Evolutionary conservation across 2,329 filamentous ascomycete species (phyloP).

Genomic region (Mycosphaerella arachidis): DNA sequence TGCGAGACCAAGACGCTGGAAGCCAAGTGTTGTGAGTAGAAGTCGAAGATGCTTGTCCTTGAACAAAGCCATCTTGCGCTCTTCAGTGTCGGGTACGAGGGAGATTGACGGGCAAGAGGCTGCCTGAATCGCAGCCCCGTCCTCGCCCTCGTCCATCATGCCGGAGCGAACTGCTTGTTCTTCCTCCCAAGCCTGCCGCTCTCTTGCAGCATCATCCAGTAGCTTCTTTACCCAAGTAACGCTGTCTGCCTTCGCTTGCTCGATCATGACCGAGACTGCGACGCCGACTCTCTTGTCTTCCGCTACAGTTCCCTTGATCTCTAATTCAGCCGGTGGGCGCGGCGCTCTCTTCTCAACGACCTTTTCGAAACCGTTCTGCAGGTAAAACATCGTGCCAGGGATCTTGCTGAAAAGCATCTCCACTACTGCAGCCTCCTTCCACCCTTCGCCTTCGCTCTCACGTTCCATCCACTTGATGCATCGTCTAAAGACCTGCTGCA

Average conservation of each 20-base stretch:
- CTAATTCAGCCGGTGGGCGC: conserved; percentile 72
- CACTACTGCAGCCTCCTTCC: conserved; percentile 71
- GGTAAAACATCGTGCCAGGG: conserved; percentile 72
- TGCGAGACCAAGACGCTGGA: conserved; percentile 60
- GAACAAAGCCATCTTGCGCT: conserved; percentile 70
- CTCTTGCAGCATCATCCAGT: conserved; percentile 62
- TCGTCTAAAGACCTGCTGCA: conserved; percentile 75
- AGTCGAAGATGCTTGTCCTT: conserved; percentile 85
- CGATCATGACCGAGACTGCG: conserved; percentile 71
- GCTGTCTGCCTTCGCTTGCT: conserved; percentile 70
- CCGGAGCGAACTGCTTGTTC: conserved; percentile 57
- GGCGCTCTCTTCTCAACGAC: conserved; percentile 63
- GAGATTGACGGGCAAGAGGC: conserved; percentile 49
- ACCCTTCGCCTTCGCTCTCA: conserved; percentile 52
- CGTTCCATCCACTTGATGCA: conserved; percentile 69
- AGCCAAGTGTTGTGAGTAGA: conserved; percentile 70
- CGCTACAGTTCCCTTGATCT: conserved; percentile 69
- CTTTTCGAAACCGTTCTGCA: conserved; percentile 86
- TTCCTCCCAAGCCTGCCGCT: conserved; percentile 74
- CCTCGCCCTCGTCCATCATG: conserved; percentile 31
- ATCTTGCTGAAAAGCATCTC: conserved; percentile 96
- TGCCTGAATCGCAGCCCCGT: conserved; percentile 17
- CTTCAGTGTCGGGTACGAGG: conserved; percentile 61
- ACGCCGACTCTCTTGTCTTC: conserved; percentile 66
- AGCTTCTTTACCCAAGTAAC: conserved; percentile 78